Conservation (phyloP, 257 asterid genomes). For the Coffea eugenioides region DNA sequence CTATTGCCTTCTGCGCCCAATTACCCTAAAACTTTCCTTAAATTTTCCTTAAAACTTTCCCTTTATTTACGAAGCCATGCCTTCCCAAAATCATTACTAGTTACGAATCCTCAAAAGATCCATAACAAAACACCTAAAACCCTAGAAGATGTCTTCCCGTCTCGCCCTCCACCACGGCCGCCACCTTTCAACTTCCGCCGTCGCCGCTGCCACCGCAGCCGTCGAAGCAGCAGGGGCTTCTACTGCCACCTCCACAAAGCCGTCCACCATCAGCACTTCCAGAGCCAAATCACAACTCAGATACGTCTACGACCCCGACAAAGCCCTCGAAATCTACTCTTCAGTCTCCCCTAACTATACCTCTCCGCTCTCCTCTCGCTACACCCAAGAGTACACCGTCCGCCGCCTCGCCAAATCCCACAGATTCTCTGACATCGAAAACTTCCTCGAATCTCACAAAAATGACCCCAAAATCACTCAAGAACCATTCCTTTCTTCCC, state of each 20-base stretch:
- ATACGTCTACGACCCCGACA: slow-evolving; percentile 57
- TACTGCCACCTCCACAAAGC: slow-evolving; percentile 9
- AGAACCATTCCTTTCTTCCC: slow-evolving; percentile 64
- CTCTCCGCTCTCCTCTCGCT: slow-evolving; percentile 52
- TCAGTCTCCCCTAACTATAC: slow-evolving; percentile 47
- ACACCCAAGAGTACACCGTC: slow-evolving; percentile 66
- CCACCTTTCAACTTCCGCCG: slow-evolving; percentile 49
- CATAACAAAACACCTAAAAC: slow-evolving; percentile 9
- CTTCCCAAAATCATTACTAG: too few relatives aligned
- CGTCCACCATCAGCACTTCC: slow-evolving; percentile 41
- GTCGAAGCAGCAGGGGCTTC: slow-evolving; percentile 6
- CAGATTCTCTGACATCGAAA: slow-evolving; percentile 64
- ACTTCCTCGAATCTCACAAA: slow-evolving; percentile 75
- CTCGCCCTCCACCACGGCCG: slow-evolving; percentile 54
- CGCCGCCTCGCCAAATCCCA: slow-evolving; percentile 70
- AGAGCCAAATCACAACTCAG: slow-evolving; percentile 50
- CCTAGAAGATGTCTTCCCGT: slow-evolving; percentile 35
- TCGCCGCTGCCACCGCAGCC: slow-evolving; percentile 20
- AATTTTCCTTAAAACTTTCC: too few relatives aligned
- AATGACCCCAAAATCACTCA: slow-evolving; percentile 52
- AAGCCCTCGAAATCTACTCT: slow-evolving; percentile 64
- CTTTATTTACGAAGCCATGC: too few relatives aligned
- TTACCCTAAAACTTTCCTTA: too few relatives aligned
- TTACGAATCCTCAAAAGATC: too few relatives aligned
- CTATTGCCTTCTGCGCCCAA: too few relatives aligned